These are phyloP conservation scores for Erysimum pusillum DNA, from an alignment of 441 rosid genomes.

Conservation along the genomic window DNA sequence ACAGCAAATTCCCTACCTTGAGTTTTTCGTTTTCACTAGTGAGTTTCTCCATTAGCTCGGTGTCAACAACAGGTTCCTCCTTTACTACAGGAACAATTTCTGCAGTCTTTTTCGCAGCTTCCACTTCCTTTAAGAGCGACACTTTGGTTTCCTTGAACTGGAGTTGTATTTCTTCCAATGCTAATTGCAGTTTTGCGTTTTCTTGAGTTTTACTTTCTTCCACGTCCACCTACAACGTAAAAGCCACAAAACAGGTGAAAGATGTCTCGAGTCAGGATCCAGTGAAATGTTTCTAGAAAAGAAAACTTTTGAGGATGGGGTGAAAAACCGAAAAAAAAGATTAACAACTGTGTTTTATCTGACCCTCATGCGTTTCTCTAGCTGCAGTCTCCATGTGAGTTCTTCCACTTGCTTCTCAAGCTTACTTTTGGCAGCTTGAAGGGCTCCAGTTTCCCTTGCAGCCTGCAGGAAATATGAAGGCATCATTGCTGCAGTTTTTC, in stretches of 20 bases:
- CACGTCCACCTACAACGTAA: constrained; percentile 45
- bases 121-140: constrained; percentile 68
- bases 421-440: constrained; percentile 90
- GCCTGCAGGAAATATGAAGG: constrained; percentile 59
- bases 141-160: constrained; percentile 79
- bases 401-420: constrained; percentile 95
- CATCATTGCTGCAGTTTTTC: constrained; percentile 29
- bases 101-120: constrained; percentile 66
- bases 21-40: constrained; percentile 76
- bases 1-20: constrained; percentile 43
- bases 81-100: constrained; percentile 63
- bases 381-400: constrained; percentile 75
- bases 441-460: constrained; percentile 93
- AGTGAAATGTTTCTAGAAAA: constrained; percentile 30
- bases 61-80: constrained; percentile 79
- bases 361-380: constrained; percentile 87
- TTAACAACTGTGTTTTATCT: constrained; percentile 33
- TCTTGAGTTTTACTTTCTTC: constrained; percentile 85
- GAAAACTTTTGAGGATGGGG: constrained; percentile 12
- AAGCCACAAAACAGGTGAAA: constrained; percentile 38
- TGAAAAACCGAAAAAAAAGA: constrained; percentile 8
- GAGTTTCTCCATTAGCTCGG: constrained; percentile 66
- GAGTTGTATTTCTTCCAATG: constrained; percentile 76
- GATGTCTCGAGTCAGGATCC: constrained; percentile 23
- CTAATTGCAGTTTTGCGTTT: constrained; percentile 73